Evolutionary conservation across 2,329 filamentous ascomycete genomes (phyloP).

Genomic region (Penicillium sumatraense): DNA sequence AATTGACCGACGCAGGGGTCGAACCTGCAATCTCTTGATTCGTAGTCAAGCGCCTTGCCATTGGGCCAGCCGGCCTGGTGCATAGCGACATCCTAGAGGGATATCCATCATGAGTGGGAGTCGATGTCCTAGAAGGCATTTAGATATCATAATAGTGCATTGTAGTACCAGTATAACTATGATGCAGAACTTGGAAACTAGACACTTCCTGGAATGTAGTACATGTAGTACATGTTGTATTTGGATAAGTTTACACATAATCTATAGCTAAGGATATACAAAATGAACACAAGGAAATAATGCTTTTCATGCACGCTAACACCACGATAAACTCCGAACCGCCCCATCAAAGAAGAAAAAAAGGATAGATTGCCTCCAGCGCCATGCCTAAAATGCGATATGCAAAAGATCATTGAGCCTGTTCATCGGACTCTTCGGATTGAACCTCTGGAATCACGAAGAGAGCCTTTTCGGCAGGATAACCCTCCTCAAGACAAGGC

Average conservation of each 20-base stretch:
- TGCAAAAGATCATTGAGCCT: not conserved
- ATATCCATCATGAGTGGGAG: not conserved
- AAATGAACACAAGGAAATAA: conserved; percentile 2
- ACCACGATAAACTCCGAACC: not conserved
- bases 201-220: too few relatives aligned
- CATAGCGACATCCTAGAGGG: rapidly evolving
- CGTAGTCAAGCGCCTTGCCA: conserved; percentile 59
- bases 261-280: conserved; percentile 3
- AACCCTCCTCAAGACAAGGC: conserved; percentile 14
- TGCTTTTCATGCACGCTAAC: conserved; percentile 10
- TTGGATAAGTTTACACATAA: not conserved
- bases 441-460: conserved; percentile 15
- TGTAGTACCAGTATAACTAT: not conserved
- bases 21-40: conserved; percentile 58
- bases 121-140: not conserved
- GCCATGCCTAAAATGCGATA: conserved; percentile 11
- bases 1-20: conserved; percentile 46
- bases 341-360: conserved; percentile 2
- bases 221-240: not conserved
- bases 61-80: conserved; percentile 47
- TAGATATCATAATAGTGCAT: not conserved
- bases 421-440: conserved; percentile 4
- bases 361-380: not conserved
- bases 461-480: conserved; percentile 20
- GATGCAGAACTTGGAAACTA: too few relatives aligned